A percentile compares a stretch with the other conserved stretches of the same genome.
Evolutionary conservation across 2,329 filamentous ascomycete genomes (phyloP).

Genomic region (Neofusicoccum sp.): DNA sequence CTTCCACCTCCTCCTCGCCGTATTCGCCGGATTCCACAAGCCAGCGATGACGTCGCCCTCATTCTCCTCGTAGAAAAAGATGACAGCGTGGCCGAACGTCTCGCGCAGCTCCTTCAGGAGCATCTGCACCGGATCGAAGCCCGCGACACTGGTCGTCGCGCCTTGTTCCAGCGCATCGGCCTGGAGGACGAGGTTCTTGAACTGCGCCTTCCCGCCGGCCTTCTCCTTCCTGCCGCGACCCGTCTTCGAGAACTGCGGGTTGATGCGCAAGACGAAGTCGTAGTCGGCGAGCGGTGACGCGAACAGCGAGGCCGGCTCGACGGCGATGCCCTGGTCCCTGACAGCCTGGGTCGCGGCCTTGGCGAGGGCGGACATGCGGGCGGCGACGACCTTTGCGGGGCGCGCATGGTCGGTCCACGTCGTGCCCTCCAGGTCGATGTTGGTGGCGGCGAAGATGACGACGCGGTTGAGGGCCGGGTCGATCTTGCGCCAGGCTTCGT

Average conservation of each 20-base stretch:
- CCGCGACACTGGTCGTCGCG: slow-evolving; percentile 48
- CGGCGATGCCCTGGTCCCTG: slow-evolving; percentile 28
- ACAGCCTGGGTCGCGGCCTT: slow-evolving; percentile 69
- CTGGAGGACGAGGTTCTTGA: slow-evolving; percentile 77
- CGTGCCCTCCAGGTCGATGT: slow-evolving; percentile 74
- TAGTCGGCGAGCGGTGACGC: slow-evolving; percentile 74
- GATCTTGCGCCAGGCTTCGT: slow-evolving; percentile 83
- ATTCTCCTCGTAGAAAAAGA: slow-evolving; percentile 77
- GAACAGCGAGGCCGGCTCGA: slow-evolving; percentile 66
- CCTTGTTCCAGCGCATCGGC: slow-evolving; percentile 38
- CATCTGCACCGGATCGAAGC: slow-evolving; percentile 62
- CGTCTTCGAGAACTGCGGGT: slow-evolving; percentile 52
- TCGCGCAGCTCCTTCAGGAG: slow-evolving; percentile 69
- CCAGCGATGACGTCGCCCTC: slow-evolving; percentile 63
- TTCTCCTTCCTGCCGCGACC: slow-evolving; percentile 30
- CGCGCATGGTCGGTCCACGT: slow-evolving; percentile 73
- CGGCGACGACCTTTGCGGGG: slow-evolving; percentile 81
- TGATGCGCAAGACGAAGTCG: slow-evolving; percentile 80
- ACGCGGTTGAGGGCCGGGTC: slow-evolving; percentile 87
- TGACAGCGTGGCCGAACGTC: slow-evolving; percentile 67
- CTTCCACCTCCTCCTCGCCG: slow-evolving; percentile 62
- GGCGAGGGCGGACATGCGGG: slow-evolving; percentile 79
- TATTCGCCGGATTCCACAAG: slow-evolving; percentile 64
- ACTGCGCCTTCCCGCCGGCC: slow-evolving; percentile 52
- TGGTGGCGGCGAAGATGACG: slow-evolving; percentile 79